Conservation (phyloP, 768 basidiomycete genomes). For the Cystofilobasidium ferigula region DNA sequence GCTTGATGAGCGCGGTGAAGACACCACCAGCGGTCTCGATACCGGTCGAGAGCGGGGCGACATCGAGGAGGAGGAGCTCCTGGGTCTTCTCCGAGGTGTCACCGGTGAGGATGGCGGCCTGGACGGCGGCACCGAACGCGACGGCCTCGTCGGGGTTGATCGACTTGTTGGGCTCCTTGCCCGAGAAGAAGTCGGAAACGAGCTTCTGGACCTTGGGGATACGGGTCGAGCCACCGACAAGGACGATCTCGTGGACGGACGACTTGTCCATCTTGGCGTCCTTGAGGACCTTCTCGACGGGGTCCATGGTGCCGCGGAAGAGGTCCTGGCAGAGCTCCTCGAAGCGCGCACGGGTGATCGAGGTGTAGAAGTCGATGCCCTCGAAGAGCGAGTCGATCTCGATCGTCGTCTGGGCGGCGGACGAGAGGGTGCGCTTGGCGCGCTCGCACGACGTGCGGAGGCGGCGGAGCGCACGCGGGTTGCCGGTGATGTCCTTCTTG, state of each 20-base stretch:
- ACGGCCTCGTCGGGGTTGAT: slow-evolving; percentile 99
- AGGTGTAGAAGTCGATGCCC: slow-evolving; percentile 97
- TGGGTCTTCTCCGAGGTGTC: slow-evolving; percentile 98
- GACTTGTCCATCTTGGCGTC: slow-evolving; percentile 96
- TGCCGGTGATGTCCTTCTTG: slow-evolving; percentile 50
- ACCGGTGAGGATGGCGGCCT: slow-evolving; percentile 95
- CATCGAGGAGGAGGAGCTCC: slow-evolving; percentile 95
- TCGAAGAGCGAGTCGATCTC: slow-evolving; percentile 98
- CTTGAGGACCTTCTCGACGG: slow-evolving; percentile 97
- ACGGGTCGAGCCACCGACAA: slow-evolving; percentile 99
- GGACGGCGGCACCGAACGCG: slow-evolving; percentile 98
- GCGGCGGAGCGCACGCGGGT: slow-evolving; percentile 91
- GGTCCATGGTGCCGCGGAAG: slow-evolving; percentile 96
- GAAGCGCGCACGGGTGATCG: slow-evolving; percentile 98
- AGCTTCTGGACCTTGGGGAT: slow-evolving; percentile 98
- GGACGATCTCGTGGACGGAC: slow-evolving; percentile 93
- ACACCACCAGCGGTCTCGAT: slow-evolving; percentile 99
- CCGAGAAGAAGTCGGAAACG: slow-evolving; percentile 96
- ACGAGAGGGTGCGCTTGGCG: slow-evolving; percentile 97
- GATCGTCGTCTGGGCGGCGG: slow-evolving; percentile 95
- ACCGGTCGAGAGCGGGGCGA: slow-evolving; percentile 94
- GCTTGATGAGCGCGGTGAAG: slow-evolving; percentile 97
- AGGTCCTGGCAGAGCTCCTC: slow-evolving; percentile 92
- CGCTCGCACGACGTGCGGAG: slow-evolving; percentile 96
- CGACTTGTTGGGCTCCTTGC: slow-evolving; percentile 96